Evolutionary conservation across 441 rosid genomes (phyloP), one percentile per base, ranked within the genome.

Genomic region (Arabidopsis hybrid): DNA sequence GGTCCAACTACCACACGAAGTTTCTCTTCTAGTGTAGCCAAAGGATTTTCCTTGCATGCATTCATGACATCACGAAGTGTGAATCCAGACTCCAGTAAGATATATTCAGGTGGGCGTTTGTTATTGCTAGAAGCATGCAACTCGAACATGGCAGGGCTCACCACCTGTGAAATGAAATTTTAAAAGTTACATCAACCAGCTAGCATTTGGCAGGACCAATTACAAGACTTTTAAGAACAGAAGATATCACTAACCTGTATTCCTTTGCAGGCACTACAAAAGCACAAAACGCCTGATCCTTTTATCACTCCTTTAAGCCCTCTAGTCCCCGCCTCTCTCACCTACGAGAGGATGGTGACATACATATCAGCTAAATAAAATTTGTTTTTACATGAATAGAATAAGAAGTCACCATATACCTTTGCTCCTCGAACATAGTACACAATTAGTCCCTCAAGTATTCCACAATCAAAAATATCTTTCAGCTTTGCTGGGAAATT

Each of bases 51-150:
- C 80, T 82, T 95, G 75, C 86, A 85, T 7, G 85, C 88, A 76
- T 88, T 88, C 87, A 95, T 90, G 60, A 92, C 85, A 65, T 92
- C 93, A 45, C 97, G 97, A 52, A 95, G 94, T 63, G 91, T 80
- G 34, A 73, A 83, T 51, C 97, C 97, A 80, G 87, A 91, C 74
- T 89, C 93, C 77, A 95, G 78, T 76, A 36, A 78, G 67, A 86
- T 91, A 79, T 87, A 82, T 66, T 92, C 99, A 21, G 96, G 88
- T 10, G 97, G 96, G n/a, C 88, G 92, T 71, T 91, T 91, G 79
- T 95, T 95, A 56, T 84, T 34, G 85, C 96, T 89, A 67, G 85
- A 85, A 31, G 99, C 99, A 84, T 95, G 99, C 79, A 81, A 18
- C 88, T 92, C 97, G 60, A 74, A 95, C 31, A 78, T 47, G 18